Conservation (phyloP, 805 yeast genomes). For the Pichia insulana region DNA sequence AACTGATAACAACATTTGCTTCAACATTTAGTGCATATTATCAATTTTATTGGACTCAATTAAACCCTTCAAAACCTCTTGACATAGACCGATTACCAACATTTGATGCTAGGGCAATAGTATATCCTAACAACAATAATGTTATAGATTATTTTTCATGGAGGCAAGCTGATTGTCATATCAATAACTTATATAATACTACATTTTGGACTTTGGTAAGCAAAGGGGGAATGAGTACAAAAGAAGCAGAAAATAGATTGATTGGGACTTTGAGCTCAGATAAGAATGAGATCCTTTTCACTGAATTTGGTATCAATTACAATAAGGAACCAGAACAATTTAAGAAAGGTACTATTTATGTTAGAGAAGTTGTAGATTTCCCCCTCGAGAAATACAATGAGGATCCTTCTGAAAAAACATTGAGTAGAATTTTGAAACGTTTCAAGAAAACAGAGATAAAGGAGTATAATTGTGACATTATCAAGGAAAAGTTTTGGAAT, state of each 20-base stretch:
- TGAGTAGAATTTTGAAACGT: slow-evolving; percentile 39
- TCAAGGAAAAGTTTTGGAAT: slow-evolving; percentile 57
- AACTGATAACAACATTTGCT: slow-evolving; percentile 73
- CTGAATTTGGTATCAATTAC: slow-evolving; percentile 75
- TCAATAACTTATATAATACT: slow-evolving; percentile 89
- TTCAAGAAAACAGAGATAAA: slow-evolving; percentile 39
- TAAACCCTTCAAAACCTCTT: slow-evolving; percentile 41
- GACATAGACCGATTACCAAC: slow-evolving; percentile 54
- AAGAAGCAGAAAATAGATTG: slow-evolving; percentile 71
- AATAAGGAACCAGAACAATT: slow-evolving; percentile 83
- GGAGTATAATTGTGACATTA: slow-evolving; percentile 49
- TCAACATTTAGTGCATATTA: slow-evolving; percentile 76
- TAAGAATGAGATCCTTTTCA: slow-evolving; percentile 80
- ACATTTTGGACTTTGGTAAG: slow-evolving; percentile 80
- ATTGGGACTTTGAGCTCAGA: slow-evolving; percentile 75
- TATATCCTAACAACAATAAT: slow-evolving; percentile 56
- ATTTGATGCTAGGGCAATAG: slow-evolving; percentile 86
- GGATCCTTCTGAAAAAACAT: slow-evolving; percentile 35
- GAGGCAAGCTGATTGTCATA: slow-evolving; percentile 96
- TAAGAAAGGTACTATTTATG: slow-evolving; percentile 69
- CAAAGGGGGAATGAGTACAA: slow-evolving; percentile 59
- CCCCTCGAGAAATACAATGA: slow-evolving; percentile 1
- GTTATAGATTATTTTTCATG: slow-evolving; percentile 82
- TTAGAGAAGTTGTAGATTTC: slow-evolving; percentile 35
- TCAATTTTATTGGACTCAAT: slow-evolving; percentile 53